These are phyloP conservation scores for Ogataea wickerhamii DNA, from an alignment of 805 yeast species.

Conservation along the genomic window DNA sequence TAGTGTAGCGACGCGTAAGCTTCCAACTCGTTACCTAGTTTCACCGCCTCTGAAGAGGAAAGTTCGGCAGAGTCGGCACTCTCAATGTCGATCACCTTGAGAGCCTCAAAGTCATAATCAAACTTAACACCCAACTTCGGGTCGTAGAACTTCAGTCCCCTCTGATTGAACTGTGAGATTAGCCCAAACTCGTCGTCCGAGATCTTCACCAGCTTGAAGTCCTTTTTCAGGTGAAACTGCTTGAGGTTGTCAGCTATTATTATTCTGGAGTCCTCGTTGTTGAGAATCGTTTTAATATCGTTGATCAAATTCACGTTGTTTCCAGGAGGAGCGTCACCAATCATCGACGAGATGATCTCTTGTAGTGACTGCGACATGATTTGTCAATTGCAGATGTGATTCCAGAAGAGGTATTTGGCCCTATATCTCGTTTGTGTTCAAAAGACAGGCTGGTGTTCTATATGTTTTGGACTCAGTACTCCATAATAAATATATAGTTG, in stretches of 20 bases:
- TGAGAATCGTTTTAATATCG: conserved; percentile 28
- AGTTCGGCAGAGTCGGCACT: conserved; percentile 23
- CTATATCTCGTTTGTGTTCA: too few relatives aligned
- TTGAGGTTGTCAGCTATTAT: conserved; percentile 25
- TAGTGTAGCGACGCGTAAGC: conserved; percentile 62
- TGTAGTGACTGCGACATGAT: conserved; percentile 25
- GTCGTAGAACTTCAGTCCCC: conserved; percentile 55
- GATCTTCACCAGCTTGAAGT: conserved; percentile 32
- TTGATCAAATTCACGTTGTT: conserved; percentile 35
- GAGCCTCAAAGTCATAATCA: conserved; percentile 53
- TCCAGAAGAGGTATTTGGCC: too few relatives aligned
- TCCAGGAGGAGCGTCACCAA: conserved; percentile 57
- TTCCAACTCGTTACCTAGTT: conserved; percentile 32
- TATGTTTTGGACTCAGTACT: too few relatives aligned
- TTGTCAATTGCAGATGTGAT: too few relatives aligned
- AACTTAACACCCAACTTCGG: conserved; percentile 44
- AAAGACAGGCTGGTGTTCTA: too few relatives aligned
- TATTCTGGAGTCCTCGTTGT: conserved; percentile 24
- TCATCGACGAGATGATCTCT: conserved; percentile 30
- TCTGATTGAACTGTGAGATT: conserved; percentile 46
- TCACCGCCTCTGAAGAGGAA: conserved; percentile 7
- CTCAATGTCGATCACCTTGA: conserved; percentile 52
- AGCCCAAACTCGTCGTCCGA: conserved; percentile 30
- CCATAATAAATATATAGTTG: too few relatives aligned
- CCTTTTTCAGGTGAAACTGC: conserved; percentile 26